Evolutionary conservation across 2,329 filamentous ascomycete genomes (phyloP).

Genomic region (Ophiostoma angusticollis): DNA sequence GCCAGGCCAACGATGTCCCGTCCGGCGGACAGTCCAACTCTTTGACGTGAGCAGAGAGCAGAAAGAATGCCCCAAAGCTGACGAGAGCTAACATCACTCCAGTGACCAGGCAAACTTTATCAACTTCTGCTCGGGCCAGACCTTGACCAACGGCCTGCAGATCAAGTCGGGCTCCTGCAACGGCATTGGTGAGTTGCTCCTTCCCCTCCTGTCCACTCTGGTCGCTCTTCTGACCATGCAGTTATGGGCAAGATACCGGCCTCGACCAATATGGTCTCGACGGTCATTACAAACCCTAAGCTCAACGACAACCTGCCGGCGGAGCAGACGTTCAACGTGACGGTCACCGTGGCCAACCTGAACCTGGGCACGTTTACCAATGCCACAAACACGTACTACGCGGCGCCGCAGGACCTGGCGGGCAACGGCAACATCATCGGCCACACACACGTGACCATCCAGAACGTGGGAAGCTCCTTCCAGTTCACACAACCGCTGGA

Average conservation of each 20-base stretch:
- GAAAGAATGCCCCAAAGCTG: too few species aligned
- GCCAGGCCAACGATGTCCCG: constrained; percentile 28
- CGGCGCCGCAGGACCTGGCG: constrained; percentile 44
- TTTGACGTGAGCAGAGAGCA: constrained; percentile 38
- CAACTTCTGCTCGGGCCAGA: constrained; percentile 46
- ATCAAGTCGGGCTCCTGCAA: constrained; percentile 49
- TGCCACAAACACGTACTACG: constrained; percentile 46
- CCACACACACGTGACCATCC: constrained; percentile 48
- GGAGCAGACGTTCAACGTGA: constrained; percentile 38
- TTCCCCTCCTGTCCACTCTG: neutral
- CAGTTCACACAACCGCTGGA: constrained; percentile 41
- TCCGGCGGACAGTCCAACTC: constrained; percentile 39
- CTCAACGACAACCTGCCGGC: constrained; percentile 35
- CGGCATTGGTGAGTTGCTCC: constrained; percentile 38
- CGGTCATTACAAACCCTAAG: constrained; percentile 39
- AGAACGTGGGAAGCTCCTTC: constrained; percentile 37
- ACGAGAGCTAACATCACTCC: neutral
- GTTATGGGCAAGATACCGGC: constrained; percentile 49
- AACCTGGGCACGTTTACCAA: constrained; percentile 48
- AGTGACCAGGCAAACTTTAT: constrained; percentile 50
- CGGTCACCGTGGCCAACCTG: constrained; percentile 41
- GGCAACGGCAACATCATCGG: constrained; percentile 40
- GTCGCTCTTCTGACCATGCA: constrained; percentile 14
- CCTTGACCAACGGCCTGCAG: constrained; percentile 49
- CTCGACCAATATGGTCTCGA: constrained; percentile 43